phyloP scores from a whole-genome alignment of 257 asterid genomes.

The Nicotiana undulata region DNA sequence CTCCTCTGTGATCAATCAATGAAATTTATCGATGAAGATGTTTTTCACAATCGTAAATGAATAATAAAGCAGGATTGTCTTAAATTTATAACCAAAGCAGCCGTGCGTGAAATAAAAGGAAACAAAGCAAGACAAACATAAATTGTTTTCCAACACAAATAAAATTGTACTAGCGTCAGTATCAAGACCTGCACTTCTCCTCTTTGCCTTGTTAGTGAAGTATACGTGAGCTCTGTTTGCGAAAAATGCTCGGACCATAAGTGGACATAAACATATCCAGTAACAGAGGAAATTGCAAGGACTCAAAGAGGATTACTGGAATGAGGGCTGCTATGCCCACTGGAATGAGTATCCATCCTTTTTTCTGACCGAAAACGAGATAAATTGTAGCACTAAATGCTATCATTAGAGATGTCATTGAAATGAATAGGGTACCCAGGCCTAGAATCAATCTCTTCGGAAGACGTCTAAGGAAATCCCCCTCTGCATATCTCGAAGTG shows the following conservation, averaged over 20 bases:
- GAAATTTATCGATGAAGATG: no score
- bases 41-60: no score
- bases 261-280: conserved; percentile 20
- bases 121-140: no score
- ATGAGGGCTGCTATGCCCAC: conserved; percentile 2
- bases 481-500: conserved; percentile 22
- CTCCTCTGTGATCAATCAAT: no score
- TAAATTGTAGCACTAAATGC: conserved; percentile 25
- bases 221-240: background rate
- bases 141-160: no score
- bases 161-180: no score
- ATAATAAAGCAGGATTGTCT: no score
- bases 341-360: conserved; percentile 16
- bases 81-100: no score
- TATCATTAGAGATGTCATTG: conserved; percentile 21
- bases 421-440: conserved; percentile 12
- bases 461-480: conserved; percentile 17
- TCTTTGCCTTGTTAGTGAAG: background rate
- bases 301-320: conserved; percentile 13
- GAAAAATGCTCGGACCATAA: conserved; percentile 16
- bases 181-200: background rate
- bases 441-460: conserved; percentile 21
- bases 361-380: conserved; percentile 7
- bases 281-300: conserved; percentile 20
- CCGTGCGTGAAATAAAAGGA: no score